Percentiles rank a stretch among this genome's conserved stretches.
Evolutionary conservation across 2,329 filamentous ascomycete genomes (phyloP).

Genomic region (Emericellopsis atlantica): DNA sequence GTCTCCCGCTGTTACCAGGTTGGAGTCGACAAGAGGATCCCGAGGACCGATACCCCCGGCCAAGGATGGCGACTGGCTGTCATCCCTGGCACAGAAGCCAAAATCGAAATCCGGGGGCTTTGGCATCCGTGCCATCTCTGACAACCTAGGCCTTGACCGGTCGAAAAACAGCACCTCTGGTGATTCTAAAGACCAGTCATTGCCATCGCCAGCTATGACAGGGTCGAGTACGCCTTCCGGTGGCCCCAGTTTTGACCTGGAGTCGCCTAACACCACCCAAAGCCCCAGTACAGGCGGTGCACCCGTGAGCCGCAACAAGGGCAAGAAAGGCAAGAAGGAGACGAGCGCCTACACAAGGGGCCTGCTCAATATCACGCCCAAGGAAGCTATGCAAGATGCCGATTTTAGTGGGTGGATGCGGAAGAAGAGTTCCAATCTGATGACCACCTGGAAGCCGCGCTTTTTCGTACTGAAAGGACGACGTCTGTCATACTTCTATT

Average conservation of each 20-base stretch:
- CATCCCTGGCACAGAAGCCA: conserved; percentile 35
- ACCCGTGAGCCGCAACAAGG: conserved; percentile 31
- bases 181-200: conserved; percentile 32
- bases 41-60: conserved; percentile 1
- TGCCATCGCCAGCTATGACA: conserved; percentile 58
- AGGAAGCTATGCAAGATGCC: conserved; percentile 72
- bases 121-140: conserved; percentile 77
- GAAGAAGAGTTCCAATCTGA: conserved; percentile 91
- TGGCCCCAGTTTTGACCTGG: conserved; percentile 63
- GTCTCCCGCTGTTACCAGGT: conserved; percentile 46
- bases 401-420: conserved; percentile 99
- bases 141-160: conserved; percentile 35
- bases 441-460: conserved; percentile 95
- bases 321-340: conserved; percentile 78
- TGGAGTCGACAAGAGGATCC: conserved; percentile 29
- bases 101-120: conserved; percentile 38
- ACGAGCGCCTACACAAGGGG: conserved; percentile 91
- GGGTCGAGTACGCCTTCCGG: conserved; percentile 60
- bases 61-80: conserved; percentile 36
- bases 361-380: conserved; percentile 65
- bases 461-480: conserved; percentile 91
- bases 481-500: conserved; percentile 90
- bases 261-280: conserved; percentile 55
- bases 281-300: conserved; percentile 36
- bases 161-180: conserved; percentile 1